Percentiles rank a stretch among this genome's conserved stretches.
Evolutionary conservation across 495 filamentous ascomycete genomes (phyloP).

Genomic region (Penicillium lagena): DNA sequence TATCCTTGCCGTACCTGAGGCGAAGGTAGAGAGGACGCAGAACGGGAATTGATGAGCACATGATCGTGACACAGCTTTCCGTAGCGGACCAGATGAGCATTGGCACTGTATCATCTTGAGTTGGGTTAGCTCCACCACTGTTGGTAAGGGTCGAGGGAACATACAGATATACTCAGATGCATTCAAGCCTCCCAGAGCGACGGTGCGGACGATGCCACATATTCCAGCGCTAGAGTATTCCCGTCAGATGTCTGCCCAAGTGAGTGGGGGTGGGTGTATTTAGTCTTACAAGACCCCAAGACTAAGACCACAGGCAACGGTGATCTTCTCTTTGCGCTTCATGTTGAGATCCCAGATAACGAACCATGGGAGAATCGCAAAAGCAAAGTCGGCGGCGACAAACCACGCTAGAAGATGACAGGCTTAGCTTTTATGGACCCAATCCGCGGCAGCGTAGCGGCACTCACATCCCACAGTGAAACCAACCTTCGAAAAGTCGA

Average conservation of each 20-base stretch:
- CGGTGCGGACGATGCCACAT: conserved; percentile 24
- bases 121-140: background rate
- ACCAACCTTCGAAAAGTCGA: conserved; percentile 21
- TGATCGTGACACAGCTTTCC: conserved; percentile 21
- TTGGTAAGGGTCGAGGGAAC: background rate
- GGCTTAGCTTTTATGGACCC: background rate
- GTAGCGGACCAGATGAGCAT: conserved; percentile 25
- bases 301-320: conserved; percentile 19
- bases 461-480: conserved; percentile 22
- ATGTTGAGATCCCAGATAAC: conserved; percentile 26
- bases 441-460: background rate
- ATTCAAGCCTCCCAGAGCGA: conserved; percentile 13
- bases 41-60: conserved; percentile 22
- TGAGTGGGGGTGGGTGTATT: background rate
- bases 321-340: conserved; percentile 24
- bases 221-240: conserved; percentile 13
- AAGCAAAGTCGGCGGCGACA: conserved; percentile 18
- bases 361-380: conserved; percentile 25
- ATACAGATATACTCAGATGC: conserved; percentile 21
- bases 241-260: background rate
- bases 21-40: conserved; percentile 21
- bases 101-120: conserved; percentile 17
- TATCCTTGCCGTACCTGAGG: conserved; percentile 16
- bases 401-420: conserved; percentile 13
- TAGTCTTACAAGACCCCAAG: conserved; percentile 18